Evolutionary conservation across 176 grass and related monocot species (phyloP), one percentile per base, ranked within the genome.

Genomic region (Bonia amplexicaulis): DNA sequence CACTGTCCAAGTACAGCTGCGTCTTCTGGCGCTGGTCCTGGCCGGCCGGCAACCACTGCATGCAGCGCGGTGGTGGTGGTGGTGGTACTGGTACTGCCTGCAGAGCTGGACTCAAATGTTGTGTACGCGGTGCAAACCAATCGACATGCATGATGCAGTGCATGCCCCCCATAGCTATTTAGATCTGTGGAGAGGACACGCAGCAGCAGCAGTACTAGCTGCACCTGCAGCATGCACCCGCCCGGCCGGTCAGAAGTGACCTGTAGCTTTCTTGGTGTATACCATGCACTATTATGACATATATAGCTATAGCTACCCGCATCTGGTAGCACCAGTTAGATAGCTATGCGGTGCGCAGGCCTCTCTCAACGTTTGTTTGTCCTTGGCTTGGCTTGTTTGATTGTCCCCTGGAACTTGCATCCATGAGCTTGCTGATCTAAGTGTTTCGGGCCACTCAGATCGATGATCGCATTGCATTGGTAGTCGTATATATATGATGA

Each of bases 11-110:
- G 75, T 62, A 61, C 55, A 77, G 73, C 73, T 44, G 39, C 39
- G 75, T 22, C 60, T 19, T 79, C 42, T 66, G 46, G 12, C 66
- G 66, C 80, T 84, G 81, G 87, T 84, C 87, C 87, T 44, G 80
- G 26, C 39, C 65, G 74, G 81, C 74, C 65, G 74, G 81, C 74
- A 84, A 73, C 87, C 57, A 27, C 87, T 89, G 82, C 62, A 85
- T 62, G 87, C 69, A 74, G 76, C 81, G 31, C 61, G 44, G 77
- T 60, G 78, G 66, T 33, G 82, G 80, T 49, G 33, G 73, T 71
- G 66, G 84, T 78, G 3, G 47, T 49, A 15, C 13, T 15, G 3
- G 12, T 16, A 51, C 48, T 12, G 22, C 31, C 31, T 41, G 60
- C 65, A 64, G 80, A 83, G 86, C 80, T 77, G 86, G 72, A 69